phyloP scores from a whole-genome alignment of 345 rosid species.

The Eucalyptus decipiens region DNA sequence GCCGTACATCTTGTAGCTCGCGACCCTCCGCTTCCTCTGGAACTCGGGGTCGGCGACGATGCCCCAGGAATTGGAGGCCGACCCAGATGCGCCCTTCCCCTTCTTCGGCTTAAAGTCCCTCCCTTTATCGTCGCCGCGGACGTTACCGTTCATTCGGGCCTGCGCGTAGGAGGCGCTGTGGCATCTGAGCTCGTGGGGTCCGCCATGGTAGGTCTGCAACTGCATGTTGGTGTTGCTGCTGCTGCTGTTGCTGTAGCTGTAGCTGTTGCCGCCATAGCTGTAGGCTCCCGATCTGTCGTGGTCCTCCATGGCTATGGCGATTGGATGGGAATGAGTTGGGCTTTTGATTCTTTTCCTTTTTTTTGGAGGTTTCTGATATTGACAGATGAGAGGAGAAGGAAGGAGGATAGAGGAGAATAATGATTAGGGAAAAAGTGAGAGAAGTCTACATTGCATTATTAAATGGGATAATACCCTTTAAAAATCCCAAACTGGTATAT shows the following conservation, averaged over 20 bases:
- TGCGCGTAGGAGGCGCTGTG: background rate
- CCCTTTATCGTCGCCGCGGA: background rate
- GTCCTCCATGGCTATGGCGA: conserved; percentile 34
- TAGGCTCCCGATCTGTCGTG: conserved; percentile 45
- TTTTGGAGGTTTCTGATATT: background rate
- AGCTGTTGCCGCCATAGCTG: background rate
- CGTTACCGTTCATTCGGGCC: background rate
- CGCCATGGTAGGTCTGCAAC: conserved; percentile 18
- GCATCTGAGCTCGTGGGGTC: background rate
- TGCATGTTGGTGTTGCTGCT: conserved; percentile 28
- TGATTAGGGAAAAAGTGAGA: background rate
- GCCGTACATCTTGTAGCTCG: conserved; percentile 87
- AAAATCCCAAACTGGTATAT: too few relatives aligned
- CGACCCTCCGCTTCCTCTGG: conserved; percentile 86
- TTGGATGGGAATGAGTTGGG: background rate
- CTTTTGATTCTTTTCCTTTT: background rate
- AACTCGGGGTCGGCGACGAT: conserved; percentile 65
- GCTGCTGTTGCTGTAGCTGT: background rate
- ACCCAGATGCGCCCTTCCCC: conserved; percentile 27
- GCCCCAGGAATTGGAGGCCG: conserved; percentile 44
- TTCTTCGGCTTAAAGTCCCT: conserved; percentile 35
- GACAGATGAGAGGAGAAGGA: background rate
- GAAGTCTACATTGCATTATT: background rate
- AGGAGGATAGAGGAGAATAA: background rate
- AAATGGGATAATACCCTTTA: too few relatives aligned